Conservation (phyloP, 495 filamentous ascomycete species). For the Talaromyces nanjingensis region DNA sequence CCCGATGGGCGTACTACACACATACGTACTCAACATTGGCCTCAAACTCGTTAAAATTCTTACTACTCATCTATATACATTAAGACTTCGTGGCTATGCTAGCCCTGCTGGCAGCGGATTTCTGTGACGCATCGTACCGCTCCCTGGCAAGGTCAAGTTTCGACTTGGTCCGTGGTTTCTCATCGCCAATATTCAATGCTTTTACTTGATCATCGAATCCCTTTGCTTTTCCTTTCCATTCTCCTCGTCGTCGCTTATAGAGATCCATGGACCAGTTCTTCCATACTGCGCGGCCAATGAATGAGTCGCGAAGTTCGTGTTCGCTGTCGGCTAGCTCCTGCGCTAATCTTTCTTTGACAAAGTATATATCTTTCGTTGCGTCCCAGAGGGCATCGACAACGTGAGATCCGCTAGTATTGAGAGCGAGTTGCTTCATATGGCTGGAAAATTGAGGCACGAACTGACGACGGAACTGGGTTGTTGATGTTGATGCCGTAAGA, state of each 20-base stretch:
- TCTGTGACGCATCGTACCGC: conserved; percentile 22
- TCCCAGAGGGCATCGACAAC: conserved; percentile 72
- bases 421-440: conserved; percentile 56
- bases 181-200: conserved; percentile 15
- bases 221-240: conserved; percentile 68
- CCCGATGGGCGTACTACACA: background rate
- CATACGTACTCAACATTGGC: background rate
- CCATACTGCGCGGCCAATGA: conserved; percentile 78
- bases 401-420: conserved; percentile 66
- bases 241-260: conserved; percentile 59
- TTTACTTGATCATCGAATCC: conserved; percentile 21
- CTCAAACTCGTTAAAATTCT: background rate
- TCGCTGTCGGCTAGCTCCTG: conserved; percentile 58
- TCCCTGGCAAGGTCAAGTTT: conserved; percentile 42
- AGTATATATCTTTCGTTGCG: conserved; percentile 56
- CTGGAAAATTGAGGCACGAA: conserved; percentile 53
- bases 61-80: background rate
- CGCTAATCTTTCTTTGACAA: conserved; percentile 61
- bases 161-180: conserved; percentile 32
- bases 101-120: background rate
- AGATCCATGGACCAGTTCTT: conserved; percentile 87
- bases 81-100: background rate
- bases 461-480: conserved; percentile 52
- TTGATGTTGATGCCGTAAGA: conserved; percentile 50
- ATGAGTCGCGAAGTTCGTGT: conserved; percentile 59